Evolutionary conservation across 2,329 filamentous ascomycete genomes (phyloP).

Genomic region (Fusarium praegraminearum): DNA sequence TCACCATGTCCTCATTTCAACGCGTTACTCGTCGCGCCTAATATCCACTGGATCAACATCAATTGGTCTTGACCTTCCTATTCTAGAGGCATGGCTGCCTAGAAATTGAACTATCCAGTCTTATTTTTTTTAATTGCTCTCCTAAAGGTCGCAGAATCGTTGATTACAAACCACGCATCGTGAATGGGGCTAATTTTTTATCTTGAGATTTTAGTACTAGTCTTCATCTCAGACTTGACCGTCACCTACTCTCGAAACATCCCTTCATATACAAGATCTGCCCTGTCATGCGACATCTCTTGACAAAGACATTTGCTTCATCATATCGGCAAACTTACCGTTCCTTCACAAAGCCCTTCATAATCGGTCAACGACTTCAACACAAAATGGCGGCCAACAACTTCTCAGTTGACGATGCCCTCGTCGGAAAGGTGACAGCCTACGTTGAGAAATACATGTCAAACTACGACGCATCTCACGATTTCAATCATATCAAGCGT

Average conservation of each 20-base stretch:
- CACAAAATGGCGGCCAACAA: constrained; percentile 43
- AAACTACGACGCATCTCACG: constrained; percentile 86
- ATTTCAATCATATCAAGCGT: constrained; percentile 85
- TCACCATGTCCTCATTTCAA: not conserved
- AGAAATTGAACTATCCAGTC: not conserved
- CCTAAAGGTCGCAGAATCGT: not conserved
- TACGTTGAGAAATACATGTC: constrained; percentile 80
- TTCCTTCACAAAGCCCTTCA: not conserved
- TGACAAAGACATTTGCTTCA: constrained; percentile 1
- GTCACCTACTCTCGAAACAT: not conserved
- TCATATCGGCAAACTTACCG: not conserved
- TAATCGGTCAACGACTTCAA: constrained; percentile 1
- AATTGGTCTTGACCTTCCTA: constrained; percentile 11
- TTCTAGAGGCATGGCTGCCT: not conserved
- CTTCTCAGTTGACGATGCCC: constrained; percentile 52
- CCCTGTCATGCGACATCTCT: constrained; percentile 11
- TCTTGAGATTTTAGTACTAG: constrained; percentile 14
- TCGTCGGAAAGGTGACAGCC: constrained; percentile 68
- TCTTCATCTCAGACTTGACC: constrained; percentile 6
- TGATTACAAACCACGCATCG: constrained; percentile 28
- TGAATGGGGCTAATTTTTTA: constrained; percentile 23
- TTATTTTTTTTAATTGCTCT: not conserved
- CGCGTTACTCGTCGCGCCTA: constrained; percentile 19
- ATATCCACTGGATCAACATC: not conserved
- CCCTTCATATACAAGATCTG: not conserved